Percentiles rank a stretch among this genome's conserved stretches.
phyloP scores from a whole-genome alignment of 1,284 basidiomycete genomes.

The Cutaneotrichosporon dermatis region DNA sequence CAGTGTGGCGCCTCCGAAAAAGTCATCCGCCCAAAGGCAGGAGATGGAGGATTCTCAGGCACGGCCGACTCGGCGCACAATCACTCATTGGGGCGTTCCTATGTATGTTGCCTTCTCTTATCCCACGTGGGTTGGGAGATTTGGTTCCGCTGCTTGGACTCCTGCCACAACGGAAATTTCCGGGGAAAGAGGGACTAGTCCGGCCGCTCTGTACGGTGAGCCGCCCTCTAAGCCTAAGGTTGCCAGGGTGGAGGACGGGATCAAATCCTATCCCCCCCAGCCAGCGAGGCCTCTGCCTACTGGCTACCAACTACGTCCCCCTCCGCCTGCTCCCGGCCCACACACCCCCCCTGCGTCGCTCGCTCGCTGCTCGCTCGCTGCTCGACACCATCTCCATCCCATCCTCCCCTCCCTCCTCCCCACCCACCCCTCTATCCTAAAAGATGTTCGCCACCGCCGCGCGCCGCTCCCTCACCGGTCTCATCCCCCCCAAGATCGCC shows the following conservation, averaged over 20 bases:
- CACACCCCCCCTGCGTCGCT: not conserved
- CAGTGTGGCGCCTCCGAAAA: not conserved
- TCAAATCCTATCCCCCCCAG: no score
- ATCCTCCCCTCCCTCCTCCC: constrained; percentile 12
- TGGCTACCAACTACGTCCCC: not conserved
- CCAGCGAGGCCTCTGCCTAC: not conserved
- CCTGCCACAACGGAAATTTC: constrained; percentile 1
- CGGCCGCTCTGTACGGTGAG: not conserved
- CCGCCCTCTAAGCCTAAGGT: no score
- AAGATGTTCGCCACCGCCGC: constrained; percentile 74
- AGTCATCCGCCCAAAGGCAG: not conserved
- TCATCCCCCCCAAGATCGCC: constrained; percentile 92
- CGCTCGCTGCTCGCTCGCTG: constrained; percentile 1
- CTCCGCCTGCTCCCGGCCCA: not conserved
- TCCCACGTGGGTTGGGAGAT: no score
- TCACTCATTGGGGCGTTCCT: no score
- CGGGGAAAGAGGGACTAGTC: not conserved
- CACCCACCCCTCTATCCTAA: constrained; percentile 21
- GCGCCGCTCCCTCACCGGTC: constrained; percentile 71
- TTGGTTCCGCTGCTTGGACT: not conserved
- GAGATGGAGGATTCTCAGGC: not conserved
- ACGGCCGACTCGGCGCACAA: not conserved
- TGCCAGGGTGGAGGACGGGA: no score
- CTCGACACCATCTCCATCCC: constrained; percentile 10
- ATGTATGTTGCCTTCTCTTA: not conserved